Percentiles rank a stretch among this genome's conserved stretches.
These are phyloP conservation scores for Hypocrella siamensis DNA, from an alignment of 2,329 filamentous ascomycete genomes.

Conservation along the genomic window DNA sequence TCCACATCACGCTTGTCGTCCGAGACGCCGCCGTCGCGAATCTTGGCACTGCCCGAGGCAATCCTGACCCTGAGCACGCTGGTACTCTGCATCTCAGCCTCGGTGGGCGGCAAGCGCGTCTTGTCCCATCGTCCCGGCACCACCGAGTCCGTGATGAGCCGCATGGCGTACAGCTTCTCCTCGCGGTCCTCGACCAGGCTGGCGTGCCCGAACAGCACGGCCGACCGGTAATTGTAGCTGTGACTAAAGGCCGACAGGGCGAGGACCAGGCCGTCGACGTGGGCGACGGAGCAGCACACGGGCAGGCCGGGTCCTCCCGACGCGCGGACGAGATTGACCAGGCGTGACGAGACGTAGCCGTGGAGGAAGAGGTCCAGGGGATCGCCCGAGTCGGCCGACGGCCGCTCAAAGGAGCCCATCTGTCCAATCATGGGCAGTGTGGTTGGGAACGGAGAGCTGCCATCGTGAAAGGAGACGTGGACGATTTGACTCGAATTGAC, in stretches of 20 bases:
- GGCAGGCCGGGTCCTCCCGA: slow-evolving; percentile 38
- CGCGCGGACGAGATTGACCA: slow-evolving; percentile 47
- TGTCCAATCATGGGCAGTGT: slow-evolving; percentile 77
- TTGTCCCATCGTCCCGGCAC: slow-evolving; percentile 54
- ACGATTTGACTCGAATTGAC: slow-evolving; percentile 61
- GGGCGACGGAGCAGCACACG: slow-evolving; percentile 55
- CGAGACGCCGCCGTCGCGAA: slow-evolving; percentile 46
- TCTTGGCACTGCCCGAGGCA: slow-evolving; percentile 59
- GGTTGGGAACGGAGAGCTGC: slow-evolving; percentile 53
- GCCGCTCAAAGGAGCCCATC: slow-evolving; percentile 55
- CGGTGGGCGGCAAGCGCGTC: slow-evolving; percentile 53
- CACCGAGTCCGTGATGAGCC: slow-evolving; percentile 60
- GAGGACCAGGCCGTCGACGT: slow-evolving; percentile 67
- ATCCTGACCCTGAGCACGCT: slow-evolving; percentile 55
- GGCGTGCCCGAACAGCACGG: slow-evolving; percentile 62
- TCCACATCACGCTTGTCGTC: slow-evolving; percentile 34
- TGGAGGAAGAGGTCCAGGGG: slow-evolving; percentile 68
- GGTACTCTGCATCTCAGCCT: slow-evolving; percentile 60
- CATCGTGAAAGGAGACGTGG: slow-evolving; percentile 61
- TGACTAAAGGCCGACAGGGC: slow-evolving; percentile 67
- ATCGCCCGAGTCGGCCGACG: slow-evolving; percentile 43
- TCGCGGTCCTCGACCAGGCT: slow-evolving; percentile 46
- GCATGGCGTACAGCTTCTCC: slow-evolving; percentile 67
- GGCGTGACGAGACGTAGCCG: slow-evolving; percentile 64
- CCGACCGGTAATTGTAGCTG: slow-evolving; percentile 77